Base-by-base conservation (phyloP, 1,139 yeast genomes). In the Debaryomycetaceae sp. region DNA sequence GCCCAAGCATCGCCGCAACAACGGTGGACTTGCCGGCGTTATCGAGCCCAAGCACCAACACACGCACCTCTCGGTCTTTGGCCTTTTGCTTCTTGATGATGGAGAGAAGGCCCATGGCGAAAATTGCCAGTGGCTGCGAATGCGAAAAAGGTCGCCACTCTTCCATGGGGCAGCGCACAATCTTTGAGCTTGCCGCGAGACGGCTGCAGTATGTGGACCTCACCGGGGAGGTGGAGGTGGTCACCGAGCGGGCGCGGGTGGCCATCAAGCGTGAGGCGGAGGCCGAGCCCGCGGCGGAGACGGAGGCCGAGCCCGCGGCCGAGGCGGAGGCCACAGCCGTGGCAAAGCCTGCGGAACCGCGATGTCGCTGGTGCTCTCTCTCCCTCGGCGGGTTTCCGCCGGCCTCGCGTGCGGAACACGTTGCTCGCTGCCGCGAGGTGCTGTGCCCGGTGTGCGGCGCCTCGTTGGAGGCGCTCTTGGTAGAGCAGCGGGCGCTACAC, bases 1-100 rank as follows among this genome's bases (percentile, higher is more conserved):
- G 48, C 68, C 83, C 52, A 64, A 80, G 58, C 71, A 88, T 34
- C 59, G 65, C 55, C 39, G 77, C 77, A 19, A 85, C 80, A 4
- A 88, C 71, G 0, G 95, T 83, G 2, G 95, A 83, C 50, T 86
- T 86, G 4, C 96, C 96, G 0, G 95, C 73, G 49, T 84, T 85
- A 49, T 86, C 96, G n/a, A 86, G 67, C 0, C 96, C 96, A 8
- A 89, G 66, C 40, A 84, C 66, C 21, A 89, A 61, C 17, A 88
- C 71, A 18, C 96, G 64, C 28, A 84, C 58, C 55, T 88, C 95
- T 35, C 68, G 66, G 44, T 85, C 96, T 51, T 85, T 85, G 30
- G 75, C 59, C 56, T 85, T 82, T 48, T 86, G 95, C 49, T 86
- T 88, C 47, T 79, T 71, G 35, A 91, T 82, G 27, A 86, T 83